Evolutionary conservation across 2,329 filamentous ascomycete genomes (phyloP).

Genomic region (Alternaria ethzedia): DNA sequence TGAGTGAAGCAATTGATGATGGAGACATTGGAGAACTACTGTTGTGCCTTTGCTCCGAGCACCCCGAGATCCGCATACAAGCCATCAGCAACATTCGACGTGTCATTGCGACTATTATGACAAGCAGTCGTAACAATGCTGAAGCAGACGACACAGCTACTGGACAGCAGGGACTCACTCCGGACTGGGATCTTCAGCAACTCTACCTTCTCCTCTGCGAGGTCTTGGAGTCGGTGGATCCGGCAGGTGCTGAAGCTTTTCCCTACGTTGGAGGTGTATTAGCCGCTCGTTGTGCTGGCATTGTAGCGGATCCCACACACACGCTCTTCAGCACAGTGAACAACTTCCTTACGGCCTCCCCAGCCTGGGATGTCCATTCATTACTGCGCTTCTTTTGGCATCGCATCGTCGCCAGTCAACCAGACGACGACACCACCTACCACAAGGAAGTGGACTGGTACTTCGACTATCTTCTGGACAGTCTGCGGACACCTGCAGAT

Average conservation of each 20-base stretch:
- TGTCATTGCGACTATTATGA: slow-evolving; percentile 59
- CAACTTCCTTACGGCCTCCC: slow-evolving; percentile 77
- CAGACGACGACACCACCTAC: slow-evolving; percentile 76
- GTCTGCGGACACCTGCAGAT: slow-evolving; percentile 65
- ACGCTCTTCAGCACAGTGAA: slow-evolving; percentile 87
- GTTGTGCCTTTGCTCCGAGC: slow-evolving; percentile 75
- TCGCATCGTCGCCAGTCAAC: slow-evolving; percentile 75
- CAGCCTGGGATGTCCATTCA: slow-evolving; percentile 70
- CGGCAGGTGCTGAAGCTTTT: slow-evolving; percentile 53
- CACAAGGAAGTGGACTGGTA: slow-evolving; percentile 75
- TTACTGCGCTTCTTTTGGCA: slow-evolving; percentile 67
- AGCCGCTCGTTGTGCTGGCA: slow-evolving; percentile 70
- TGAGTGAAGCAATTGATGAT: slow-evolving; percentile 80
- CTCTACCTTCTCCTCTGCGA: slow-evolving; percentile 82
- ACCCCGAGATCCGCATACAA: slow-evolving; percentile 79
- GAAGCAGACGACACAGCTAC: background rate
- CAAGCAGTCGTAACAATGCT: slow-evolving; percentile 27
- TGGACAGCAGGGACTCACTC: slow-evolving; percentile 49
- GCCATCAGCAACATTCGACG: slow-evolving; percentile 73
- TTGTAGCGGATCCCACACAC: slow-evolving; percentile 79
- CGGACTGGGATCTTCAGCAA: slow-evolving; percentile 70
- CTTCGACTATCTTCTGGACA: slow-evolving; percentile 71
- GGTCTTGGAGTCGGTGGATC: slow-evolving; percentile 71
- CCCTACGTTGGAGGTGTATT: slow-evolving; percentile 80
- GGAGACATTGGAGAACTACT: slow-evolving; percentile 74